Evolutionary conservation across 805 yeast species (phyloP), one percentile per base, ranked within the genome.

Genomic region (Cyberlindnera lachancei): DNA sequence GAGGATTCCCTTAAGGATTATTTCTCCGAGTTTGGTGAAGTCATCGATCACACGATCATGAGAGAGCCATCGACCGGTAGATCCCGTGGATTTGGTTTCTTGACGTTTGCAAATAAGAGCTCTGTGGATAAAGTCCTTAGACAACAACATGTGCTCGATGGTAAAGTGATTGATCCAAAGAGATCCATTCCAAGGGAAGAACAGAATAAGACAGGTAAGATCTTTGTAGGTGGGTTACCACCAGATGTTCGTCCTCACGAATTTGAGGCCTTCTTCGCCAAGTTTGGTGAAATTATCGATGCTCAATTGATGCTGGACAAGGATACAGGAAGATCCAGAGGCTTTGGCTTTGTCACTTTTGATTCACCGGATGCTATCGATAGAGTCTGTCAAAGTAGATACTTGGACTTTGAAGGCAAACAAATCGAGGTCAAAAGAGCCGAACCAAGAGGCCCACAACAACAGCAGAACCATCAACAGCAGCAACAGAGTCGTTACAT

Each of bases 151-250:
- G 74, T 85, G 34, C 64, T 90, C 31, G 98, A 90, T 53, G 97
- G 97, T 42, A 90, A 90, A 59, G 81, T 90, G 38, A 92, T 90
- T 54, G 98, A 90, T 56, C 97, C 98, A 24, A 90, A 90, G 58
- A 74, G 97, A 50, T 96, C 98, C 17, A 90, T 90, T 50, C 96
- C 97, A 22, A 81, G 85, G 56, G 96, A 90, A 55, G 96, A 90
- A 58, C 98, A 90, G 59, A 96, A 88, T 55, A 84, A 83, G 55
- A 86, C 95, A 13, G 95, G 96, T 46, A 90, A 90, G 63, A 88
- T 90, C 45, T 90, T 90, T 53, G 96, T 90, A 25, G 98, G 98
- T 44, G 98, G 98, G 45, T 82, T 90, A 39, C 88, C 94, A 33
- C 84, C 94, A 15, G 90, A 85, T 53, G 95, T 88, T 32, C 86